Evolutionary conservation across 2,329 filamentous ascomycete genomes (phyloP), one percentile per base, ranked within the genome.

Genomic region (Fusarium buxicola): DNA sequence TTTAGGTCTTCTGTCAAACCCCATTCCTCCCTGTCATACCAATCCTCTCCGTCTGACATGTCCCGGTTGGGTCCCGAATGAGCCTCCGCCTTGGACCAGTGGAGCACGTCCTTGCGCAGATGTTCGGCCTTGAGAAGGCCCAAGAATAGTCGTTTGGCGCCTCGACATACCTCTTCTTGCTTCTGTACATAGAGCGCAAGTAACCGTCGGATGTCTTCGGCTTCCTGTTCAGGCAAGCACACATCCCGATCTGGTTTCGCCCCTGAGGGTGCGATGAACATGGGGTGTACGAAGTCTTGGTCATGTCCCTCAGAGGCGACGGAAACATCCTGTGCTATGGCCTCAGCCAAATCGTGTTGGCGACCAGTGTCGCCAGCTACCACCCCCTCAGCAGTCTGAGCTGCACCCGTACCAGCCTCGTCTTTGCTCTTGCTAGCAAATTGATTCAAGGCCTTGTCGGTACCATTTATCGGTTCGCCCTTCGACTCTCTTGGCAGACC

Each of bases 1-100:
- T 92, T 89, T 8, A 94, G 77, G 65, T 91, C 89, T 60, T 91
- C 89, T 8, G 86, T 84, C 44, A 95, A 75, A 0, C 85, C 86
- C 91, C 91, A 94, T 77, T 92, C 90, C 49, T 92, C 89, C 71
- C 86, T 86, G 75, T 96, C 92, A 72, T 93, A 94, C 90, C 91
- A 96, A 73, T 96, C 92, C 79, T 96, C 92, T 10, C 91, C 91
- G 73, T 96, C 92, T 46, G 90, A 93, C 88, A 95, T 88, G 74
- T 94, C 91, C 45, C 88, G 76, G 72, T 88, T 86, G 15, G 80
- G 73, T 2, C 87, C 86, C 48, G 81, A 82, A 70, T 94, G 92
- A 18, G 84, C 91, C 77, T 94, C 92, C 2, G 92, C 89, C 73
- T 92, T 92, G 65, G 88, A 84, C 89, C 90, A 93, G 66, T 86